Conservation (phyloP, 1,284 basidiomycete species). For the Cutaneotrichosporon arboriforme region DNA sequence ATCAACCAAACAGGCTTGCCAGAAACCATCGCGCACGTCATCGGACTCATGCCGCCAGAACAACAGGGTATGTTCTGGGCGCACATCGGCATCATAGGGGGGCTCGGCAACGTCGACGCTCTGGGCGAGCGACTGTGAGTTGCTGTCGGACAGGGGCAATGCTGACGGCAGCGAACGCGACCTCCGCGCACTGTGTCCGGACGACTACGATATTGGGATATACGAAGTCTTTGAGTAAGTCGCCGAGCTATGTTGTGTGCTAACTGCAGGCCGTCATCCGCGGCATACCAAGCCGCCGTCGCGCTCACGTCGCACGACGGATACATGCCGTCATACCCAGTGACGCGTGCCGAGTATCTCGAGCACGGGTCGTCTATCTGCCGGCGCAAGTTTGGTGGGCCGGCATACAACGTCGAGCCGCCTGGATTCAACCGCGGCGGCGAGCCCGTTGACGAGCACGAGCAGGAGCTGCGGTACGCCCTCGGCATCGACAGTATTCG, state of each 20-base stretch:
- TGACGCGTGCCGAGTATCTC: constrained; percentile 73
- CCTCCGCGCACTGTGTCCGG: constrained; percentile 69
- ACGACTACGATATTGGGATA: constrained; percentile 65
- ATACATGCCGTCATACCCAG: constrained; percentile 53
- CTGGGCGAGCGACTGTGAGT: constrained; percentile 66
- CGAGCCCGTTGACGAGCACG: constrained; percentile 34
- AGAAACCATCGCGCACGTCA: constrained; percentile 66
- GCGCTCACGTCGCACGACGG: constrained; percentile 56
- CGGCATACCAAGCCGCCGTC: constrained; percentile 64
- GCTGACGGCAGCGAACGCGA: constrained; percentile 53
- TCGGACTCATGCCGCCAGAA: constrained; percentile 66
- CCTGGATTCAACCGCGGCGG: constrained; percentile 29
- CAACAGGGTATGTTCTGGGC: constrained; percentile 88
- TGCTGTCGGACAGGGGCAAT: too few relatives aligned
- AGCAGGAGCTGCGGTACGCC: constrained; percentile 38
- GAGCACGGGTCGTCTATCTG: constrained; percentile 71
- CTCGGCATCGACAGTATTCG: constrained; percentile 37
- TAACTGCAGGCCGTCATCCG: constrained; percentile 60
- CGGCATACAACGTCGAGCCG: constrained; percentile 36
- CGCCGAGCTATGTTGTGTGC: neutral
- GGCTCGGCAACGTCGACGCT: constrained; percentile 67
- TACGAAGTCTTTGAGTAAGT: constrained; percentile 68
- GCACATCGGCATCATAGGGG: constrained; percentile 84
- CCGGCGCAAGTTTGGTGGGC: constrained; percentile 48
- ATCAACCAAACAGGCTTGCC: constrained; percentile 74